These are phyloP conservation scores for Monosporozyma aerobia DNA, from an alignment of 805 yeast species.

Conservation along the genomic window DNA sequence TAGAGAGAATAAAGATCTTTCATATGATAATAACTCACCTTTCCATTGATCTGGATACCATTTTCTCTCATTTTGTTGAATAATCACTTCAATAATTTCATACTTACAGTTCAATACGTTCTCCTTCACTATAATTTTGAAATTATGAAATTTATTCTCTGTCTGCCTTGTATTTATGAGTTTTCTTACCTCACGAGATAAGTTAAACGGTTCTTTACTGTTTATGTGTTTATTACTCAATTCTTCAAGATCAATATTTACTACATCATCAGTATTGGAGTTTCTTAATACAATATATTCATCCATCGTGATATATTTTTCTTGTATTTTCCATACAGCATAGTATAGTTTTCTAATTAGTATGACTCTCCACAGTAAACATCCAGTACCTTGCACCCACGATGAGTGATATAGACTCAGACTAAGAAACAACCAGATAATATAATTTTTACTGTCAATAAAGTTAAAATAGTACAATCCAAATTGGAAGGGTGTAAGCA, in stretches of 20 bases:
- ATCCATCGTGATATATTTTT: background rate
- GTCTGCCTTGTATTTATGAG: background rate
- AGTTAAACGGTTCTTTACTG: background rate
- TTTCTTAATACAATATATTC: background rate
- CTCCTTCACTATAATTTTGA: background rate
- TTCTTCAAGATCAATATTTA: background rate
- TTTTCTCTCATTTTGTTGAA: constrained; percentile 27
- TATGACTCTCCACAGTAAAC: constrained; percentile 22
- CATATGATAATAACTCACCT: constrained; percentile 17
- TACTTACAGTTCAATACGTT: background rate
- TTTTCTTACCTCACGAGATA: background rate
- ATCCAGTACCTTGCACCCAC: constrained; percentile 23
- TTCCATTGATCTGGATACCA: constrained; percentile 22
- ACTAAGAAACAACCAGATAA: constrained; percentile 5
- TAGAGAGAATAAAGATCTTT: constrained; percentile 14
- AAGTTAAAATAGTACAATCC: constrained; percentile 7
- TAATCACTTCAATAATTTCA: constrained; percentile 15
- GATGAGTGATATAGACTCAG: constrained; percentile 17
- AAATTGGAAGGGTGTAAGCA: constrained; percentile 17
- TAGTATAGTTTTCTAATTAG: constrained; percentile 13
- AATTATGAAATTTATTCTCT: background rate
- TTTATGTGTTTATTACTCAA: background rate
- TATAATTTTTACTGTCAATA: constrained; percentile 10
- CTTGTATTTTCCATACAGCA: background rate
- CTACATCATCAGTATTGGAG: background rate